phyloP scores from a whole-genome alignment of 768 basidiomycete genomes.

The Trametes elegans region DNA sequence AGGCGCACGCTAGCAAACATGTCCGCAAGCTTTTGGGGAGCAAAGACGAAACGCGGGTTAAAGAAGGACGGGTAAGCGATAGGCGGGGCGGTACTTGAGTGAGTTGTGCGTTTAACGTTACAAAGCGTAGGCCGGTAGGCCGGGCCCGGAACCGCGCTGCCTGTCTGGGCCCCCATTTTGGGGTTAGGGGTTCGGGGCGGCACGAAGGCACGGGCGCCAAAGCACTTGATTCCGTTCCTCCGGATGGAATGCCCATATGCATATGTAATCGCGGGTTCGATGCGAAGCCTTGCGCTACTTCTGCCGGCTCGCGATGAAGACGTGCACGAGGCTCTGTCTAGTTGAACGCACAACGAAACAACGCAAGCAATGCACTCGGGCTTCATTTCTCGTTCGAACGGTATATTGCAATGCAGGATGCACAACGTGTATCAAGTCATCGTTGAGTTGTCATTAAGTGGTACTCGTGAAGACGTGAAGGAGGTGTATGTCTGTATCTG shows the following conservation, averaged over 20 bases:
- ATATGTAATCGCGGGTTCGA: too few species aligned
- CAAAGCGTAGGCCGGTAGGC: not conserved
- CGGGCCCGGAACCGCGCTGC: not conserved
- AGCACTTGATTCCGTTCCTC: not conserved
- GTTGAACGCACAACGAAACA: too few species aligned
- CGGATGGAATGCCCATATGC: too few species aligned
- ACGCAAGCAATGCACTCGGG: too few species aligned
- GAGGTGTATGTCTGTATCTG: not conserved
- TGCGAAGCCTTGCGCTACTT: too few species aligned
- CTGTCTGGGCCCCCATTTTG: not conserved
- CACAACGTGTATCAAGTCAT: not conserved
- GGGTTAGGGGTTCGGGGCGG: not conserved
- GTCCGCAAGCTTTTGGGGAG: not conserved
- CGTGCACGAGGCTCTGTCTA: too few species aligned
- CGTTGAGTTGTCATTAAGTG: not conserved
- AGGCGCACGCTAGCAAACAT: conserved; percentile 8
- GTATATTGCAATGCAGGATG: too few species aligned
- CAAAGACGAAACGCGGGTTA: not conserved
- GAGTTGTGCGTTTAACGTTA: too few species aligned
- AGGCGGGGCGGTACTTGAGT: too few species aligned
- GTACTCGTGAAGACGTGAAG: not conserved
- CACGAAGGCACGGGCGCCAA: not conserved
- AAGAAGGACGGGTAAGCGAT: not conserved
- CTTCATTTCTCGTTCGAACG: not conserved
- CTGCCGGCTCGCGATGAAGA: too few species aligned